These are phyloP conservation scores for Geum urbanum DNA, from an alignment of 306 rosid species.

Conservation along the genomic window DNA sequence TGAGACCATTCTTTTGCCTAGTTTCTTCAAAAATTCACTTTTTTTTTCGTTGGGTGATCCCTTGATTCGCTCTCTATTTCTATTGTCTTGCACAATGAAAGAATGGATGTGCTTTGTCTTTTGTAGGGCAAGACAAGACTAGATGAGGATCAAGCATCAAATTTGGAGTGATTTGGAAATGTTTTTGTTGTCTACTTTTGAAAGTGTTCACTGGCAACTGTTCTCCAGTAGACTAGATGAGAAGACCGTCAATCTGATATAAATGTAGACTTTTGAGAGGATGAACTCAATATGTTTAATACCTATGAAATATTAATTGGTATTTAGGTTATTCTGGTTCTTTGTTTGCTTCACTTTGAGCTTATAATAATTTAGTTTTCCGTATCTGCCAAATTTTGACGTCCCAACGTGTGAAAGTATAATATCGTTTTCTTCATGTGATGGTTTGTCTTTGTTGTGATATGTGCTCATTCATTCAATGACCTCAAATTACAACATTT, in stretches of 20 bases:
- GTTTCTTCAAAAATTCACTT: constrained; percentile 12
- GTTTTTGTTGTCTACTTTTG: constrained; percentile 41
- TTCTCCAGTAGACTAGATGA: constrained; percentile 41
- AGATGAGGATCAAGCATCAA: constrained; percentile 76
- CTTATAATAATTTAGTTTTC: too few species aligned
- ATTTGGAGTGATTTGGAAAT: constrained; percentile 51
- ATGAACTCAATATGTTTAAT: constrained; percentile 22
- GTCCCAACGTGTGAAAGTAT: background rate
- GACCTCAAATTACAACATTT: too few species aligned
- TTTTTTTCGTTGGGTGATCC: constrained; percentile 26
- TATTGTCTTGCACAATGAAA: constrained; percentile 55
- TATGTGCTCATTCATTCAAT: background rate
- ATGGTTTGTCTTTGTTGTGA: background rate
- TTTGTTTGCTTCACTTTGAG: background rate
- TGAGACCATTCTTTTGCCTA: constrained; percentile 9
- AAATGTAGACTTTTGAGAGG: background rate
- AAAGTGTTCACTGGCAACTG: constrained; percentile 33
- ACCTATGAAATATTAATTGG: constrained; percentile 15
- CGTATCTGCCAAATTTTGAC: too few species aligned
- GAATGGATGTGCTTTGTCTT: constrained; percentile 53
- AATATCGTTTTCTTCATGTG: constrained; percentile 13
- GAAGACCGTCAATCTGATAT: constrained; percentile 9
- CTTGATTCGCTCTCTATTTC: constrained; percentile 21
- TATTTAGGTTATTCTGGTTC: constrained; percentile 1
- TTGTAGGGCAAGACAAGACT: constrained; percentile 87